Percentiles rank a stretch among this genome's conserved stretches.
phyloP scores from a whole-genome alignment of 257 asterid species.

The Orobanche coerulescens region DNA sequence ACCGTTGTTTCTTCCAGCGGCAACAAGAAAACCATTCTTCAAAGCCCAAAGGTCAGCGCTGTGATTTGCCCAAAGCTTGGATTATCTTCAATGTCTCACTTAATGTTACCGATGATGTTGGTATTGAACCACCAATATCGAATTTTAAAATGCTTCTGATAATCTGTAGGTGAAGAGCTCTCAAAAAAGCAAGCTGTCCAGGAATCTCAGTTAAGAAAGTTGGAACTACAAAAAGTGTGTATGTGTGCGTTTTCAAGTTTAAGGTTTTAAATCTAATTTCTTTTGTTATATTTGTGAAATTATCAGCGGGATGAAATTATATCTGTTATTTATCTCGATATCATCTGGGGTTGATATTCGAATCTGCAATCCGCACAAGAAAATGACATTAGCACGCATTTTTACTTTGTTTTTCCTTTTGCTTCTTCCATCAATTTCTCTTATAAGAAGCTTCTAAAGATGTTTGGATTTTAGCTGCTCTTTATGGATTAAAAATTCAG shows the following conservation, averaged over 20 bases:
- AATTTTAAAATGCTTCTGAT: too few relatives aligned
- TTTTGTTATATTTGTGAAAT: background rate
- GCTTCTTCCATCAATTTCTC: background rate
- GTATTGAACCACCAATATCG: too few relatives aligned
- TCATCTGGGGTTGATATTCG: background rate
- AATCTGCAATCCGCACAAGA: background rate
- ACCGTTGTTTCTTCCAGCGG: too few relatives aligned
- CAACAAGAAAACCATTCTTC: too few relatives aligned
- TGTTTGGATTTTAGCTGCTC: background rate
- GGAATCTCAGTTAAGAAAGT: too few relatives aligned
- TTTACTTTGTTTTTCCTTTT: background rate
- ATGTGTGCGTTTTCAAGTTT: constrained; percentile 3
- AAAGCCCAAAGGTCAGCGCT: too few relatives aligned
- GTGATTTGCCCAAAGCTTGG: too few relatives aligned
- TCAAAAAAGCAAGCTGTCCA: too few relatives aligned
- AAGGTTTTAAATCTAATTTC: background rate
- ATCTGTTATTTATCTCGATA: background rate
- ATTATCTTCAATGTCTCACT: too few relatives aligned
- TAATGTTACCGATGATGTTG: too few relatives aligned
- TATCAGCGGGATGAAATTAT: background rate
- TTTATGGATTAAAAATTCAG: too few relatives aligned
- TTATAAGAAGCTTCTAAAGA: background rate
- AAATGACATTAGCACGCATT: background rate
- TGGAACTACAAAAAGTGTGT: too few relatives aligned
- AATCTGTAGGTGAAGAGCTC: constrained; percentile 29